These are phyloP conservation scores for Copromyces sp. DNA, from an alignment of 495 filamentous ascomycete genomes.

Conservation along the genomic window DNA sequence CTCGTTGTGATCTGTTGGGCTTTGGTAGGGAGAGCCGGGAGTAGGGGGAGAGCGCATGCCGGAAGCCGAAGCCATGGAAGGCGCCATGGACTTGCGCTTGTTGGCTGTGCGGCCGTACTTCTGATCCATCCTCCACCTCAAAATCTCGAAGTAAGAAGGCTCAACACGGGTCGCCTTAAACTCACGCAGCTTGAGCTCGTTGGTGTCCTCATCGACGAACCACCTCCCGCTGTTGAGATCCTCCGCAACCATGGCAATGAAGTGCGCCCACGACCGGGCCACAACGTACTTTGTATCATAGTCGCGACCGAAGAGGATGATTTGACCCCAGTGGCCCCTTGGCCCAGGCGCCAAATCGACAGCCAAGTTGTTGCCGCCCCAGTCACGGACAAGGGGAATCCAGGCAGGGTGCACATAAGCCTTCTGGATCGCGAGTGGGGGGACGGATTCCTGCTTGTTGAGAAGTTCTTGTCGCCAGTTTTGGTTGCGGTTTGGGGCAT, in stretches of 20 bases:
- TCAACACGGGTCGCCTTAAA: conserved; percentile 83
- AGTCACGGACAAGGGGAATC: conserved; percentile 94
- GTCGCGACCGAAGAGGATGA: conserved; percentile 93
- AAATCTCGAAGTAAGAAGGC: conserved; percentile 87
- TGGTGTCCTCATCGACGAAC: conserved; percentile 81
- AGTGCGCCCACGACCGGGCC: conserved; percentile 81
- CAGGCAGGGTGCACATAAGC: conserved; percentile 90
- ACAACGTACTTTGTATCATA: conserved; percentile 98
- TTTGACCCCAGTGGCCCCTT: conserved; percentile 84
- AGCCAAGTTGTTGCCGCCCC: conserved; percentile 95
- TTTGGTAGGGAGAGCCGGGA: conserved; percentile 32
- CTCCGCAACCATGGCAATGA: conserved; percentile 80
- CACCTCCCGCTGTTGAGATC: conserved; percentile 80
- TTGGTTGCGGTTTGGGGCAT: conserved; percentile 38
- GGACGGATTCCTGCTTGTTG: conserved; percentile 78
- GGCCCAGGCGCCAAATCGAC: conserved; percentile 91
- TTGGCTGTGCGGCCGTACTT: conserved; percentile 64
- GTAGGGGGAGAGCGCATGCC: conserved; percentile 28
- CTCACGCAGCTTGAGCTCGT: conserved; percentile 83
- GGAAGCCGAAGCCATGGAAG: conserved; percentile 29
- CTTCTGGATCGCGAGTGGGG: conserved; percentile 76
- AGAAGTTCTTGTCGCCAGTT: conserved; percentile 81
- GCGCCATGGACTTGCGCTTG: conserved; percentile 33
- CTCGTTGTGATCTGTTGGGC: conserved; percentile 31
- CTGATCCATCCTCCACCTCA: conserved; percentile 89